Evolutionary conservation across 805 yeast genomes (phyloP), one percentile per base, ranked within the genome.

Genomic region (Ogataea salicorniae): DNA sequence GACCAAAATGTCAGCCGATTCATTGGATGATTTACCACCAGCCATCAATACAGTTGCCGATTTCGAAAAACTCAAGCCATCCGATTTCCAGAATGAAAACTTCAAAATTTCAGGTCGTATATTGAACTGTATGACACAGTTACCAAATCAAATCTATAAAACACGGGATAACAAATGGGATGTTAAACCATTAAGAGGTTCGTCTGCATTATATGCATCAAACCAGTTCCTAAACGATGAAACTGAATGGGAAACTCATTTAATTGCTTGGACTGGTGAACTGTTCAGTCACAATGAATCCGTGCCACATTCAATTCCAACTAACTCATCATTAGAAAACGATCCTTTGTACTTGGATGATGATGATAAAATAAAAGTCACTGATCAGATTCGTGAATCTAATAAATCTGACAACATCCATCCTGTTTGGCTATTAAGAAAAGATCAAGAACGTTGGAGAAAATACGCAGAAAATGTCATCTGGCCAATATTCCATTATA

Each of bases 211-310:
- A 35, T 83, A 85, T 59, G 82, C 96, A 4, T 81, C 95, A 16
- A 77, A 87, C 50, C 74, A 77, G 50, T 83, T 78, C 59, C 68
- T 90, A 45, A 74, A 72, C 43, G 77, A 77, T 47, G 79, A 81
- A 41, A 77, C 91, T 0, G 77, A 81, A 20, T 92, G 97, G 94
- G 95, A 90, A 52, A 83, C 91, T 41, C 87, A 89, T 55, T 69
- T 88, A 43, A 81, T 94, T 44, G 97, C 89, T 1, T 94, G 99
- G 99, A 87, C 97, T 0, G 99, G 99, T 41, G 98, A 90, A 65
- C 72, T 94, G 51, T 65, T 67, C 42, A 56, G 62, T 15, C 44
- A 55, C 26, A 51, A 62, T 45, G 64, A 58, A 44, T 37, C 54
- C 2, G 47, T 49, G 11, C 63, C 65, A 16, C 57, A 58, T 33